These are phyloP conservation scores for Boletellus emodensis DNA, from an alignment of 768 basidiomycete species.

Conservation along the genomic window DNA sequence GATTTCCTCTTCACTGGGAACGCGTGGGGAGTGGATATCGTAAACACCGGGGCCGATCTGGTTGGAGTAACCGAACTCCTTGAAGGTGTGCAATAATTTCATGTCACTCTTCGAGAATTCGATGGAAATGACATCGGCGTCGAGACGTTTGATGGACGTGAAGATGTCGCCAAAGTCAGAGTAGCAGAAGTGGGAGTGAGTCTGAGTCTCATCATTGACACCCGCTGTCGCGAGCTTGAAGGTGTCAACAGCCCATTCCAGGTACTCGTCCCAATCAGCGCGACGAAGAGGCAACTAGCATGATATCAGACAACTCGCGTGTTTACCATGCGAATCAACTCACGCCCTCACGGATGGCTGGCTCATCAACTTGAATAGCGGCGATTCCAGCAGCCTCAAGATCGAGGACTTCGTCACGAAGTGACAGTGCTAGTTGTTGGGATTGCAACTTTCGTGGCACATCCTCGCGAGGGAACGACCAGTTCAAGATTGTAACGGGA, in stretches of 20 bases:
- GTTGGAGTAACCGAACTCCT: constrained; percentile 92
- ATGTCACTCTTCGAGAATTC: constrained; percentile 98
- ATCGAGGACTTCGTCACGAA: constrained; percentile 97
- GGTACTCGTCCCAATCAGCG: constrained; percentile 93
- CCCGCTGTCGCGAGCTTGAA: constrained; percentile 98
- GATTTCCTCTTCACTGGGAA: constrained; percentile 91
- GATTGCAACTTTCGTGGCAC: constrained; percentile 95
- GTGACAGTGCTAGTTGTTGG: constrained; percentile 95
- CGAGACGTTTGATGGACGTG: constrained; percentile 93
- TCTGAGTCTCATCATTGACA: constrained; percentile 90
- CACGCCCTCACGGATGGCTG: constrained; percentile 98
- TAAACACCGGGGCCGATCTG: constrained; percentile 98
- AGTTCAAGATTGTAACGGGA: constrained; percentile 98
- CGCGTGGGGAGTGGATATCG: constrained; percentile 99
- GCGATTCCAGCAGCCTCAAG: constrained; percentile 95
- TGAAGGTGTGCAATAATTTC: constrained; percentile 95
- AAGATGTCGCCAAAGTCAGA: constrained; percentile 99
- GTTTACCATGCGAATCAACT: constrained; percentile 27
- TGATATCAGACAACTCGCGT: not conserved
- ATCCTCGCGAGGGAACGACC: constrained; percentile 99
- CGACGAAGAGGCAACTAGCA: constrained; percentile 88
- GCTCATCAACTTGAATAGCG: constrained; percentile 99
- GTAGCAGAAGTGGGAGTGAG: constrained; percentile 99
- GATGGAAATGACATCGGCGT: constrained; percentile 98
- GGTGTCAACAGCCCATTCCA: constrained; percentile 97